Evolutionary conservation across 2,329 filamentous ascomycete species (phyloP).

Genomic region (Talaromyces verruculosus): DNA sequence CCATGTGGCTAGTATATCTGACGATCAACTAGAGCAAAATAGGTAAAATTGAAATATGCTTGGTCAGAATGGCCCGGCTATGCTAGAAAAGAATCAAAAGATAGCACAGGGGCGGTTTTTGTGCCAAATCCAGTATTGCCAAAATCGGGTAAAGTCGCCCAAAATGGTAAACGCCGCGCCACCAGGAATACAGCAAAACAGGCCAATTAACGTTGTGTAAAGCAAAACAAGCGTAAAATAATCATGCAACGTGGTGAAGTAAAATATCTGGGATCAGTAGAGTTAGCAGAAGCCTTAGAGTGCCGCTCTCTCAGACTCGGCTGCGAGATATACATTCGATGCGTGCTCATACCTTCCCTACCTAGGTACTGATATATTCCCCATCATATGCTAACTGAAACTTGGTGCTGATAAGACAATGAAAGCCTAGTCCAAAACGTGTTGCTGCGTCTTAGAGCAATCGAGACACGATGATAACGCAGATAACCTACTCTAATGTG

Average conservation of each 20-base stretch:
- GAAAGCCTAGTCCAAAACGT: background rate
- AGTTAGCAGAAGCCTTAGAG: background rate
- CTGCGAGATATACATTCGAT: background rate
- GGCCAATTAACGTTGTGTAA: background rate
- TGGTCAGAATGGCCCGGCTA: background rate
- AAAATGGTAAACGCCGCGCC: background rate
- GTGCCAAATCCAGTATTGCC: constrained; percentile 6
- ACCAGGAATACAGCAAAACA: background rate
- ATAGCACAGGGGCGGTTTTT: background rate
- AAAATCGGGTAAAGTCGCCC: constrained; percentile 6
- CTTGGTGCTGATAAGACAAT: background rate
- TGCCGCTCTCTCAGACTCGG: background rate
- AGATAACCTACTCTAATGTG: constrained; percentile 4
- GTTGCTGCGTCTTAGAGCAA: background rate
- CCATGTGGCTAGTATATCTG: background rate
- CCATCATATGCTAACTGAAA: background rate
- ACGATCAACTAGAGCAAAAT: background rate
- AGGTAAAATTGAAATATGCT: background rate
- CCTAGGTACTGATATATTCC: constrained; percentile 1
- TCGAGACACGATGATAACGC: background rate
- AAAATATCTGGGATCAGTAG: background rate
- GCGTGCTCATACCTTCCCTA: background rate
- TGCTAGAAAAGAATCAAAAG: background rate
- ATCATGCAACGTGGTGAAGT: background rate
- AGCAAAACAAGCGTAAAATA: background rate